phyloP scores from a whole-genome alignment of 2,329 filamentous ascomycete species.

The Nakataea oryzae region DNA sequence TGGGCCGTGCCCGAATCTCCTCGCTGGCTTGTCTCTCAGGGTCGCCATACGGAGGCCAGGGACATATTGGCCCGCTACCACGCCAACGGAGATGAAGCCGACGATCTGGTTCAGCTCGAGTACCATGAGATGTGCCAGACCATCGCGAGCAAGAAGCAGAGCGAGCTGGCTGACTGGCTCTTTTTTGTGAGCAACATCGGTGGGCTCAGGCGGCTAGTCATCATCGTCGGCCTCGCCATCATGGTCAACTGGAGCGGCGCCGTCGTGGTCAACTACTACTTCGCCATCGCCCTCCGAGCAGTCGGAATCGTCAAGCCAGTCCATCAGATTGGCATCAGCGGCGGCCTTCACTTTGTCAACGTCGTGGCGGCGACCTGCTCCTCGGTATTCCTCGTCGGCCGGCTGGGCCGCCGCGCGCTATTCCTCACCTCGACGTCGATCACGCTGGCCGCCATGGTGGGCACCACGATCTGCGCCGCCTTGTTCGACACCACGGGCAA shows the following conservation, averaged over 20 bases:
- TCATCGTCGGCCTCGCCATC: conserved; percentile 22
- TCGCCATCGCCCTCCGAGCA: conserved; percentile 7
- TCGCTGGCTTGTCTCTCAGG: conserved; percentile 18
- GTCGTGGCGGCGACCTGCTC: conserved; percentile 11
- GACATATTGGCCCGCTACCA: conserved; percentile 18
- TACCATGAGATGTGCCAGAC: conserved; percentile 28
- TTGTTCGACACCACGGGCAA: too few relatives aligned
- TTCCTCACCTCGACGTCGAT: conserved; percentile 6
- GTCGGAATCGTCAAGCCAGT: conserved; percentile 9
- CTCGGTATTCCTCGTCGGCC: conserved; percentile 16
- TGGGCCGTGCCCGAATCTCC: conserved; percentile 28
- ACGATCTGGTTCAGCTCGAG: conserved; percentile 13
- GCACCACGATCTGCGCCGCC: too few relatives aligned
- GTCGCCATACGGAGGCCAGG: conserved; percentile 6
- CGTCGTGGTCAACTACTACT: conserved; percentile 6
- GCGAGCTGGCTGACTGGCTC: conserved; percentile 19
- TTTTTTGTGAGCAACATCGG: conserved; percentile 19
- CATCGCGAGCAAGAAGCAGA: conserved; percentile 27
- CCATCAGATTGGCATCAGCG: conserved; percentile 7
- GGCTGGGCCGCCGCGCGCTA: conserved; percentile 14
- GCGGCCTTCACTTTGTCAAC: conserved; percentile 16
- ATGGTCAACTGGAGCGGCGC: conserved; percentile 13
- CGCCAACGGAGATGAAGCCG: conserved; percentile 22
- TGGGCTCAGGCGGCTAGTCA: conserved; percentile 3
- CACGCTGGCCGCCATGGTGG: too few relatives aligned